Conservation (phyloP, 2,329 filamentous ascomycete genomes). For the Colletotrichum costaricense region DNA sequence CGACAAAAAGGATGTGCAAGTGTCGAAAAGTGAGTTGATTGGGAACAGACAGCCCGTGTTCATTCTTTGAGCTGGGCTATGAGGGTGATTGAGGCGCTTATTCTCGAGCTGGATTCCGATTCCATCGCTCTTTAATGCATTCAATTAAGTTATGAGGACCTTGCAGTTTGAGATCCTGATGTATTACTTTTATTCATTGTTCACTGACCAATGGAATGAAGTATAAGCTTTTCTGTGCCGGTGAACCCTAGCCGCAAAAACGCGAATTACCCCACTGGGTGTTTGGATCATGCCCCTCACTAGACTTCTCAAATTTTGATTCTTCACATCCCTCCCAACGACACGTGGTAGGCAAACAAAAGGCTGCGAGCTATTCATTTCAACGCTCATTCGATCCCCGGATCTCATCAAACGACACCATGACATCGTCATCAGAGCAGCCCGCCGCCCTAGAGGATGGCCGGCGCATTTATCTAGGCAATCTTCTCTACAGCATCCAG, state of each 20-base stretch:
- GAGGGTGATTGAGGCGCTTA: not conserved
- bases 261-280: not conserved
- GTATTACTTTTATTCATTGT: not conserved
- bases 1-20: constrained; percentile 47
- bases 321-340: not conserved
- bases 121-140: not conserved
- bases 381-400: too few species aligned
- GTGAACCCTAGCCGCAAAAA: not conserved
- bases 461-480: constrained; percentile 71
- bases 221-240: not conserved
- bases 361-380: not conserved
- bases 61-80: constrained; percentile 37
- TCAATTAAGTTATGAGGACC: not conserved
- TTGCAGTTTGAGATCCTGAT: too few species aligned
- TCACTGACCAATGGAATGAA: not conserved
- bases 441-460: constrained; percentile 38
- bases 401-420: not conserved
- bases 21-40: constrained; percentile 46
- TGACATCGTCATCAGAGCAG: constrained; percentile 13
- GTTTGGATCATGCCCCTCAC: not conserved
- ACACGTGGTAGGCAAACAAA: not conserved
- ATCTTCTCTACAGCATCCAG: constrained; percentile 66
- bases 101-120: not conserved
- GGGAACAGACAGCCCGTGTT: constrained; percentile 49
- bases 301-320: not conserved